Base-by-base conservation (phyloP, 208 protist genomes). In the Trypanosomatidae sp. region DNA sequence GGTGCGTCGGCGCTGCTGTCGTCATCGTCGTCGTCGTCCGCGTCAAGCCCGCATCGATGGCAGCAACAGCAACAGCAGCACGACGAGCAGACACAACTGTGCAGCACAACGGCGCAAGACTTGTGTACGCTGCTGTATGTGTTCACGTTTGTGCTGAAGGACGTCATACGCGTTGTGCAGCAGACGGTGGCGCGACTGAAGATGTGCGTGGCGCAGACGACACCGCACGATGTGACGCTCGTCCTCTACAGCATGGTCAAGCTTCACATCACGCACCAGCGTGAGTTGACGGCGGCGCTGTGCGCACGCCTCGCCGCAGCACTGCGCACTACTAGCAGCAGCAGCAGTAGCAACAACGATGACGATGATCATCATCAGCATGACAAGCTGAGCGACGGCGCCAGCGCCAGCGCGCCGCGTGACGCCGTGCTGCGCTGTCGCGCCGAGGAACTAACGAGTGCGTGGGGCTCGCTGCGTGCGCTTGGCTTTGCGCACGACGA, bases 151-250 rank as follows among this genome's bases (percentile, higher is more conserved):
- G 61, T 87, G 4, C 48, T 92, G 21, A 70, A 69, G 24, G 78
- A 71, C 18, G 75, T 87, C 11, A 86, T 88, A 46, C 64, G 72
- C 4, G 78, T 87, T 3, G 80, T 84, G 37, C 83, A 92, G 49
- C 68, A 83, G 57, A 72, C 82, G 24, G 26, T 92, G 32, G 66
- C 75, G 15, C 83, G 83, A 15, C 63, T 88, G 19, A 73, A 77
- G 48, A 65, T 92, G 24, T 69, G 66, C 30, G 62, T 55, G 42
- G 55, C 53, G 4, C 47, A 67, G 13, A 56, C 74, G 7, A 71
- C 23, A 8, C 59, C 78, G 30, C 72, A 61, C 6, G 83, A 92
- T 22, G 70, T 88, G 20, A 67, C 62, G n/a, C 53, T 85, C 16
- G 50, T 64, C 10, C 52, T 92, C 6, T 88, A 88, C 60, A 86